These are phyloP conservation scores for Plicaturopsis crispa DNA, from an alignment of 768 basidiomycete species.

Conservation along the genomic window DNA sequence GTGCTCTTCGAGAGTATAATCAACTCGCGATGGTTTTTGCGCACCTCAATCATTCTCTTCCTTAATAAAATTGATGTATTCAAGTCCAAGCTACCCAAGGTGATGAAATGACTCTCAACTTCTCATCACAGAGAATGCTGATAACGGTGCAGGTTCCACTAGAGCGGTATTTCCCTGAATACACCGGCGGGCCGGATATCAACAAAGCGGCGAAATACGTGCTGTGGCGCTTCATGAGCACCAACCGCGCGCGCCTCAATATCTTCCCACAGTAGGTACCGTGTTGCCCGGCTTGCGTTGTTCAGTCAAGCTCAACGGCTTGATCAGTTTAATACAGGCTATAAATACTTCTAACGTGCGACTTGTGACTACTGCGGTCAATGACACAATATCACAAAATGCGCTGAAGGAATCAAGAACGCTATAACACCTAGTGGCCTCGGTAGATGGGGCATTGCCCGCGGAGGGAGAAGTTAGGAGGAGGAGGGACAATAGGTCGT, in stretches of 20 bases:
- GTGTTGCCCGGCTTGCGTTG: no score
- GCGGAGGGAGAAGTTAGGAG: neutral
- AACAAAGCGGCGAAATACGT: constrained; percentile 95
- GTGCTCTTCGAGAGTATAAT: constrained; percentile 41
- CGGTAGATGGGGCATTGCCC: neutral
- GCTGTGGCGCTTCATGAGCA: constrained; percentile 91
- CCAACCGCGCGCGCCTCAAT: constrained; percentile 47
- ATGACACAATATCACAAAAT: constrained; percentile 43
- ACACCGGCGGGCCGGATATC: constrained; percentile 39
- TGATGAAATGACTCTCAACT: constrained; percentile 1
- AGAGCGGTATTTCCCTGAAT: constrained; percentile 31
- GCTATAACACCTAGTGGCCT: constrained; percentile 15
- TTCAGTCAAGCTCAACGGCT: no score
- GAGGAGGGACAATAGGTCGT: no score
- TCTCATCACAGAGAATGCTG: no score
- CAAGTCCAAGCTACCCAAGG: constrained; percentile 38
- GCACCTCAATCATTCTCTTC: constrained; percentile 31
- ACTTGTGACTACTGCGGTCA: constrained; percentile 29
- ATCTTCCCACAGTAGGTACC: constrained; percentile 38
- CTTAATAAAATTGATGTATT: constrained; percentile 39
- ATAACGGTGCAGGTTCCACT: constrained; percentile 12
- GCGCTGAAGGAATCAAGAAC: constrained; percentile 39
- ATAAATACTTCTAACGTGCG: constrained; percentile 40
- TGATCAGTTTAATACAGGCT: constrained; percentile 31
- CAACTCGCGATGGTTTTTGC: constrained; percentile 44